Base-by-base conservation (phyloP, 2,329 filamentous ascomycete species). In the Alternaria sp. region DNA sequence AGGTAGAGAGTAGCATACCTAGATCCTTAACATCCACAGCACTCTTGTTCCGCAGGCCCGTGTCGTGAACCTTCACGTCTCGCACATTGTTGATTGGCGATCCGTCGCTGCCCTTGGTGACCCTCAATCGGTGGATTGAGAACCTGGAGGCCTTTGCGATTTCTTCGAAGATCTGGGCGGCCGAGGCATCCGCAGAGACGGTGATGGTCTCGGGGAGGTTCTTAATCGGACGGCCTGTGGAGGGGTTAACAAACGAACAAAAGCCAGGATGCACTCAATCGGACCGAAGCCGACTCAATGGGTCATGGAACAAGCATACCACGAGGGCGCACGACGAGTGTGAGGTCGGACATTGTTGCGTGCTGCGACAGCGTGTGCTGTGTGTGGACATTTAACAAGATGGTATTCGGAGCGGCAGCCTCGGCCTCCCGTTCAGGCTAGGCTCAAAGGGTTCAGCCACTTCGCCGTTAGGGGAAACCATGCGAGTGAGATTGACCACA, bases 21-120 rank as follows among this genome's bases (percentile, higher is more conserved):
- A 99, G 85, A 77, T 99, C 94, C 83, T 99, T 98, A 65, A 98
- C 91, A 69, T 95, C 88, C 49, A 99, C 80, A 20, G 84, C 82
- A 65, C 86, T 87, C 69, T 85, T 84, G 66, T 89, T 84, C 55
- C 82, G 81, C 46, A 91, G 77, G 14, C 87, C 87, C 3, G 84
- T 85, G 44, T 82, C 81, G 62, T 85, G 78, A 38, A 90, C 77
- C 2, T 82, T 86, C 14, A 81, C 78, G 54, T 83, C 81, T 56
- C 81, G 79, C 54, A 79, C 81, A 69, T 89, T 89, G 54, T 85
- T 81, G 14, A 90, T 79, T 42, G 85, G 74, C 41, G 81, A 83
- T 49, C 87, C 86, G 80, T 89, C 88, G 65, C 84, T 87, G 62
- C 84, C 87, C 72, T 89, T 89, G 44, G 88, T 90, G 65, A 91